These are phyloP conservation scores for Ustilago tritici DNA, from an alignment of 1,284 basidiomycete species.

Conservation along the genomic window DNA sequence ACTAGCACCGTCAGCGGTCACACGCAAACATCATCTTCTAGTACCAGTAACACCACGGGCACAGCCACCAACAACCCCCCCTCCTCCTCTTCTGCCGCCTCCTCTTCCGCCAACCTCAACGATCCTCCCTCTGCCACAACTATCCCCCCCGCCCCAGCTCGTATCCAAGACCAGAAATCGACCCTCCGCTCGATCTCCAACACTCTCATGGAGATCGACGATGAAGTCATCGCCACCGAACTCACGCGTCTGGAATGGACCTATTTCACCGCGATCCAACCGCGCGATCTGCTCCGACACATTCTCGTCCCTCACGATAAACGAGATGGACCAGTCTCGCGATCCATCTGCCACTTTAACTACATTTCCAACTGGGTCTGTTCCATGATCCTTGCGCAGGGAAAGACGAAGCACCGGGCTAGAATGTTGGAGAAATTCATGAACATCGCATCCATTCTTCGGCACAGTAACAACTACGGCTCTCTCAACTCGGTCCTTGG, in stretches of 20 bases:
- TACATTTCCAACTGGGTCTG: constrained; percentile 65
- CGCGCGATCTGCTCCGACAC: constrained; percentile 62
- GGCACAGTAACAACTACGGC: constrained; percentile 64
- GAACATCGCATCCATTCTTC: constrained; percentile 59
- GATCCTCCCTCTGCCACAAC: not conserved
- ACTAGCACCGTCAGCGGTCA: constrained; percentile 8
- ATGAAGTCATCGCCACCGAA: constrained; percentile 58
- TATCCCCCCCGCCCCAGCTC: not conserved
- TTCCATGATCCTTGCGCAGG: constrained; percentile 63
- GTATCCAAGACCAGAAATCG: constrained; percentile 44
- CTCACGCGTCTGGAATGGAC: constrained; percentile 62
- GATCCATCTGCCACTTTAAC: constrained; percentile 64
- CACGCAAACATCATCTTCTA: constrained; percentile 19
- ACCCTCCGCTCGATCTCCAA: constrained; percentile 56
- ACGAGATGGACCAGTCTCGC: constrained; percentile 57
- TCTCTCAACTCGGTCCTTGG: constrained; percentile 61
- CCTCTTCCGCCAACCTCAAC: constrained; percentile 17
- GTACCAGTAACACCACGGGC: not conserved
- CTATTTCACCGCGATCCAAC: constrained; percentile 59
- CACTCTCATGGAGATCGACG: constrained; percentile 55
- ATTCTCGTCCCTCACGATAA: constrained; percentile 55
- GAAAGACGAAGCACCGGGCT: constrained; percentile 60
- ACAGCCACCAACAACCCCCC: constrained; percentile 7
- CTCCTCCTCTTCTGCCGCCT: constrained; percentile 12
- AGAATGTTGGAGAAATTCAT: constrained; percentile 64